phyloP scores from a whole-genome alignment of 139 green algal genomes.

The Tetraselmis striata region DNA sequence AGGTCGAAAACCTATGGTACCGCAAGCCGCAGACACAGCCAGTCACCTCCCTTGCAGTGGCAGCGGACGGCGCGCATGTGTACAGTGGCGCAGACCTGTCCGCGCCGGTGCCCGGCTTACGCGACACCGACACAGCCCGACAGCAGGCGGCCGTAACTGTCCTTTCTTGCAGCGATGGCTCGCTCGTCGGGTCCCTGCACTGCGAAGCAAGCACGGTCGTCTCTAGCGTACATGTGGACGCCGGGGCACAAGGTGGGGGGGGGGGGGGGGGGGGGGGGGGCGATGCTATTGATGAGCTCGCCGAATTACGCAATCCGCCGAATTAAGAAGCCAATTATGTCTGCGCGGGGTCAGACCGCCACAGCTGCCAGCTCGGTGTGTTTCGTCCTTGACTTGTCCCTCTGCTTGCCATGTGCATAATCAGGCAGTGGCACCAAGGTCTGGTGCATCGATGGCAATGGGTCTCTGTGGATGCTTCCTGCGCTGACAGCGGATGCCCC shows the following conservation, averaged over 20 bases:
- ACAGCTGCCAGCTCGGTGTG: neutral
- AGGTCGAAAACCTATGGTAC: too few relatives aligned
- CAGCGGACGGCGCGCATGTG: too few relatives aligned
- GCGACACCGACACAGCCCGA: too few relatives aligned
- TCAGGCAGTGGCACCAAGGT: neutral
- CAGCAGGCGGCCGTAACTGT: neutral
- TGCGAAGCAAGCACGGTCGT: neutral
- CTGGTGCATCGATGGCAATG: neutral
- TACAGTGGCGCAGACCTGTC: too few relatives aligned
- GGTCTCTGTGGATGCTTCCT: neutral
- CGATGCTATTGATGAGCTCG: too few relatives aligned
- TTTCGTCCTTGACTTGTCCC: neutral
- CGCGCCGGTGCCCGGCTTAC: too few relatives aligned
- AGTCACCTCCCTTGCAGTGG: too few relatives aligned
- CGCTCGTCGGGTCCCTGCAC: neutral
- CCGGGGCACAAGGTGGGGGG: too few relatives aligned
- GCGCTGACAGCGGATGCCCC: neutral
- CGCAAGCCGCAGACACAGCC: too few relatives aligned
- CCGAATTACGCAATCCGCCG: too few relatives aligned
- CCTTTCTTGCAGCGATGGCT: neutral
- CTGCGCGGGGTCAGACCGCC: neutral
- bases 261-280: too few relatives aligned
- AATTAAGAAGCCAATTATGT: too few relatives aligned
- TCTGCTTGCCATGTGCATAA: neutral
- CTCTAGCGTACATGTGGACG: neutral